phyloP scores from a whole-genome alignment of 495 filamentous ascomycete genomes.

The Talaromyces nanjingensis region DNA sequence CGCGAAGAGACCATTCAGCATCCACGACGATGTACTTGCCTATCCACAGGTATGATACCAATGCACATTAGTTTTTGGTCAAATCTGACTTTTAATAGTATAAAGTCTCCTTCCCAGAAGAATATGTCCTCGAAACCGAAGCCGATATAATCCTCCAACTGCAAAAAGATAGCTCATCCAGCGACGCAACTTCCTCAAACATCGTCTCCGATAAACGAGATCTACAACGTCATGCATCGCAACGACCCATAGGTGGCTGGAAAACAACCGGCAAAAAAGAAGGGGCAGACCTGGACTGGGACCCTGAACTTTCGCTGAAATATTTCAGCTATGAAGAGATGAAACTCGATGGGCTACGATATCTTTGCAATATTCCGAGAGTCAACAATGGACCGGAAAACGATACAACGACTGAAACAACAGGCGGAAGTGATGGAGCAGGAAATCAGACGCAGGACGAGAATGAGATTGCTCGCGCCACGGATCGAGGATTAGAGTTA shows the following conservation, averaged over 20 bases:
- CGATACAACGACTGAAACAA: conserved; percentile 29
- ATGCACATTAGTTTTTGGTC: neutral
- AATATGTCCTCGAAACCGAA: conserved; percentile 64
- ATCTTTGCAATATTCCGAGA: conserved; percentile 79
- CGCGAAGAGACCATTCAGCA: conserved; percentile 59
- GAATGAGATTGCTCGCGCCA: conserved; percentile 78
- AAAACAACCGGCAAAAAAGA: neutral
- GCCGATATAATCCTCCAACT: conserved; percentile 53
- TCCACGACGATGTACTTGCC: conserved; percentile 86
- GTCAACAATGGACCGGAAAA: conserved; percentile 38
- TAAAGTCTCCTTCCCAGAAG: conserved; percentile 70
- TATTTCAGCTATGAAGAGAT: conserved; percentile 44
- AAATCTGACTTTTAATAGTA: conserved; percentile 45
- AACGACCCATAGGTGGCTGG: conserved; percentile 4
- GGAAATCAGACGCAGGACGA: conserved; percentile 59
- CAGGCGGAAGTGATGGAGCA: conserved; percentile 20
- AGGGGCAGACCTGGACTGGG: neutral
- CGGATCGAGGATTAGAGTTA: conserved; percentile 82
- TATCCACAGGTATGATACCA: conserved; percentile 71
- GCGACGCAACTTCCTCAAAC: neutral
- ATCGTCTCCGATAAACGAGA: neutral
- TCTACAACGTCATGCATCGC: conserved; percentile 1
- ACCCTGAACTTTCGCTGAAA: neutral
- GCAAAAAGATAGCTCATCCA: conserved; percentile 13
- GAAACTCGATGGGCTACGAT: conserved; percentile 58